Evolutionary conservation across 257 asterid species (phyloP).

Genomic region (Penstemon barbatus): DNA sequence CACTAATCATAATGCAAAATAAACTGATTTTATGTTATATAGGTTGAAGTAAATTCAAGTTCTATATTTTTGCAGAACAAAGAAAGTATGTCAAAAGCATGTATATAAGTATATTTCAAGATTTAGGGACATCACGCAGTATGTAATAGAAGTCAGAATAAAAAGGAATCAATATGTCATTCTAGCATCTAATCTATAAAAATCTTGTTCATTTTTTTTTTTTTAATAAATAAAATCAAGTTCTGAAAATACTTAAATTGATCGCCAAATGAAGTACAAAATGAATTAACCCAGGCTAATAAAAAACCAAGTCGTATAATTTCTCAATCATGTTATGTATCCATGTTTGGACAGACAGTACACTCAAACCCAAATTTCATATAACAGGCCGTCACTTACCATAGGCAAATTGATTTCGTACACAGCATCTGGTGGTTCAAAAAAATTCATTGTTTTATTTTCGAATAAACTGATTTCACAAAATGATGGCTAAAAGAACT

Average conservation of each 20-base stretch:
- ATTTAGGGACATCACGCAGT: background rate
- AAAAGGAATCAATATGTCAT: background rate
- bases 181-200: background rate
- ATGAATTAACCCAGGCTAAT: background rate
- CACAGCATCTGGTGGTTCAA: background rate
- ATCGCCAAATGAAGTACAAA: background rate
- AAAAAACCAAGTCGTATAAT: background rate
- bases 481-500: background rate
- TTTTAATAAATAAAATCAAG: background rate
- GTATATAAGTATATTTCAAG: slow-evolving; percentile 12
- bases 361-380: background rate
- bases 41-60: slow-evolving; percentile 1
- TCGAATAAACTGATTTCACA: background rate
- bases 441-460: background rate
- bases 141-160: slow-evolving; percentile 13
- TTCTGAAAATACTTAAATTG: background rate
- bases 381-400: background rate
- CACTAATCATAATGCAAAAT: background rate
- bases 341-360: background rate
- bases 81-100: background rate
- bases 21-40: background rate
- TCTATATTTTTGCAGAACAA: slow-evolving; percentile 6
- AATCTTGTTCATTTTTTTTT: too few species aligned
- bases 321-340: background rate
- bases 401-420: background rate